Percentiles rank a stretch among this genome's conserved stretches.
These are phyloP conservation scores for Ophiostoma perfectum DNA, from an alignment of 2,329 filamentous ascomycete genomes.

Conservation along the genomic window DNA sequence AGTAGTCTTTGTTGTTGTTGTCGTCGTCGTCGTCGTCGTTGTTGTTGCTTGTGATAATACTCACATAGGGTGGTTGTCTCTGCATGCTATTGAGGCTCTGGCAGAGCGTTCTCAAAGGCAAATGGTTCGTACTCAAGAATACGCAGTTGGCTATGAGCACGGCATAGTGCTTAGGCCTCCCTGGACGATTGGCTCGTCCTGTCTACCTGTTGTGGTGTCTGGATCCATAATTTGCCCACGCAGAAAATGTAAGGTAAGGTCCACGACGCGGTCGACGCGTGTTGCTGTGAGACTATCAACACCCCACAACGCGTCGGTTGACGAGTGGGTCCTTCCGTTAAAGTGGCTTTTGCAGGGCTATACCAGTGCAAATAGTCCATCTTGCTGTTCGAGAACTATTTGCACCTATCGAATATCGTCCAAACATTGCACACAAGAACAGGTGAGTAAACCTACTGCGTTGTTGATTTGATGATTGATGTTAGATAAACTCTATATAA, in stretches of 20 bases:
- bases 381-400: background rate
- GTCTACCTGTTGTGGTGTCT: background rate
- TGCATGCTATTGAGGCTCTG: conserved; percentile 32
- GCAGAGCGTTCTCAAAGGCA: background rate
- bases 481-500: background rate
- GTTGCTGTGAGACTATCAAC: conserved; percentile 13
- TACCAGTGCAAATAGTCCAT: background rate
- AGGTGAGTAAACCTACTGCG: too few species aligned
- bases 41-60: background rate
- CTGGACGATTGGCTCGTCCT: conserved; percentile 4
- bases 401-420: background rate
- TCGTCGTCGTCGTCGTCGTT: background rate
- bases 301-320: conserved; percentile 22
- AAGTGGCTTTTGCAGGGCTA: conserved; percentile 2
- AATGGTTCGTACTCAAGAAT: background rate
- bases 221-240: background rate
- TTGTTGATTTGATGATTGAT: background rate
- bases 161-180: background rate
- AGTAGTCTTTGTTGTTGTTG: background rate
- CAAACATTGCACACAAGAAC: too few species aligned
- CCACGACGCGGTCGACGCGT: conserved; percentile 20
- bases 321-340: conserved; percentile 10
- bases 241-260: background rate
- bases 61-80: conserved; percentile 21
- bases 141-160: background rate